These are phyloP conservation scores for Aspergillus calidoustus DNA, from an alignment of 2,329 filamentous ascomycete species.

Conservation along the genomic window DNA sequence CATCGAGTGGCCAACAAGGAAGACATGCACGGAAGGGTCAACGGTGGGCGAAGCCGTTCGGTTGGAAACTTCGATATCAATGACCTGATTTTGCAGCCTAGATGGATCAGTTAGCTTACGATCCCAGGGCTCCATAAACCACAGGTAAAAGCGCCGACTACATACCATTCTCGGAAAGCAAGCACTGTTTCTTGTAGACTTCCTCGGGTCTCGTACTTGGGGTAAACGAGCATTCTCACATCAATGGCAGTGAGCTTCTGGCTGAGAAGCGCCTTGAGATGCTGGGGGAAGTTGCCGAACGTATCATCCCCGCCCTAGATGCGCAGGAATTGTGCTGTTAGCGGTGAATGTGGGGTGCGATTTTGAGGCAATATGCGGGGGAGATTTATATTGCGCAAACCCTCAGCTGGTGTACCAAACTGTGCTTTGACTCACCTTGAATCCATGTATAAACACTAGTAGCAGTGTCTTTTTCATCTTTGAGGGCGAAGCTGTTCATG, in stretches of 20 bases:
- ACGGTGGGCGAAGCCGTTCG: conserved; percentile 81
- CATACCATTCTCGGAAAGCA: conserved; percentile 54
- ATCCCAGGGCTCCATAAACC: neutral
- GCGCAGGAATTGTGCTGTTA: neutral
- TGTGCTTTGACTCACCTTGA: conserved; percentile 44
- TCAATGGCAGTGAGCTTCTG: conserved; percentile 49
- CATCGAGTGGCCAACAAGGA: conserved; percentile 88
- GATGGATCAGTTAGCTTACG: neutral
- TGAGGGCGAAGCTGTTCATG: neutral
- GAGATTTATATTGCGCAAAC: neutral
- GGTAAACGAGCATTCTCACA: conserved; percentile 50
- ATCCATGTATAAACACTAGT: conserved; percentile 55
- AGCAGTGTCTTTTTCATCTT: conserved; percentile 53
- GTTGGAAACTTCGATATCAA: conserved; percentile 87
- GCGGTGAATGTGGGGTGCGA: neutral
- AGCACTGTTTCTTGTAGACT: conserved; percentile 52
- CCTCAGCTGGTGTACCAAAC: neutral
- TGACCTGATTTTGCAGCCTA: conserved; percentile 88
- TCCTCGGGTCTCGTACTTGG: conserved; percentile 55
- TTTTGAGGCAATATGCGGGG: neutral
- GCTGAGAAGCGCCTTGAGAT: conserved; percentile 47
- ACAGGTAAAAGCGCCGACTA: conserved; percentile 2
- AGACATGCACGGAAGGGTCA: conserved; percentile 79
- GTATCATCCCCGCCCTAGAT: conserved; percentile 54
- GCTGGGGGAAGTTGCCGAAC: conserved; percentile 52